These are phyloP conservation scores for Tanacetum coccineum DNA, from an alignment of 129 eudicot genomes.

Conservation along the genomic window DNA sequence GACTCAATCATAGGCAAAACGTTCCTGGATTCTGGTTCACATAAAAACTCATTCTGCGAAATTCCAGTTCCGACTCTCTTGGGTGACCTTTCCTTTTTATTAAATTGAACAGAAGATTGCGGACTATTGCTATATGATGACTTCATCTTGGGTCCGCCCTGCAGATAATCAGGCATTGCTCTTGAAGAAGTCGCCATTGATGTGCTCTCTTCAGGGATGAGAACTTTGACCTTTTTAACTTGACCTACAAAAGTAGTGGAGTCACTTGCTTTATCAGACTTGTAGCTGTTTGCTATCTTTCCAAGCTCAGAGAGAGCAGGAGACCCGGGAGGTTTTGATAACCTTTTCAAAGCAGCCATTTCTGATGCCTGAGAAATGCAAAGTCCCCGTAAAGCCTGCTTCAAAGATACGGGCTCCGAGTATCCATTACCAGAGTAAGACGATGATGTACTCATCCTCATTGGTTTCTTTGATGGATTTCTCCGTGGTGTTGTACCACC, in stretches of 20 bases:
- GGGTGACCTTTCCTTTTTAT: background rate
- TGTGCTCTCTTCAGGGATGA: slow-evolving; percentile 42
- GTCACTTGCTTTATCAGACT: slow-evolving; percentile 46
- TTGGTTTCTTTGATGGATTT: slow-evolving; percentile 66
- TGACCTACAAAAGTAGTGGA: slow-evolving; percentile 35
- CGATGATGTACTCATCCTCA: slow-evolving; percentile 40
- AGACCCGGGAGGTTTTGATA: slow-evolving; percentile 53
- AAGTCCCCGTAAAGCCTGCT: slow-evolving; percentile 26
- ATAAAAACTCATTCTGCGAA: slow-evolving; percentile 14
- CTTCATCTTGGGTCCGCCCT: slow-evolving; percentile 25
- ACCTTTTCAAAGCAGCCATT: slow-evolving; percentile 38
- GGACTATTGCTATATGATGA: slow-evolving; percentile 23
- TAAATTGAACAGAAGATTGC: too few species aligned
- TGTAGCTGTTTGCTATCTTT: slow-evolving; percentile 36
- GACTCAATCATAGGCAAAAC: slow-evolving; percentile 19
- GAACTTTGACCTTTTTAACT: slow-evolving; percentile 35
- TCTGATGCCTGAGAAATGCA: slow-evolving; percentile 34
- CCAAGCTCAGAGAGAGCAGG: slow-evolving; percentile 62
- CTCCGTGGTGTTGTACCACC: slow-evolving; percentile 32
- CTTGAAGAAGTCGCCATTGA: slow-evolving; percentile 26
- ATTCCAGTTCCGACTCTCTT: slow-evolving; percentile 15
- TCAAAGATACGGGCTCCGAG: slow-evolving; percentile 58
- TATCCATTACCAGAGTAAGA: slow-evolving; percentile 55
- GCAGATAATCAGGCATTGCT: slow-evolving; percentile 27
- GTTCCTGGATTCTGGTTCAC: slow-evolving; percentile 26